phyloP scores from a whole-genome alignment of 2,329 filamentous ascomycete species.

The Tolypocladium cylindrosporum region DNA sequence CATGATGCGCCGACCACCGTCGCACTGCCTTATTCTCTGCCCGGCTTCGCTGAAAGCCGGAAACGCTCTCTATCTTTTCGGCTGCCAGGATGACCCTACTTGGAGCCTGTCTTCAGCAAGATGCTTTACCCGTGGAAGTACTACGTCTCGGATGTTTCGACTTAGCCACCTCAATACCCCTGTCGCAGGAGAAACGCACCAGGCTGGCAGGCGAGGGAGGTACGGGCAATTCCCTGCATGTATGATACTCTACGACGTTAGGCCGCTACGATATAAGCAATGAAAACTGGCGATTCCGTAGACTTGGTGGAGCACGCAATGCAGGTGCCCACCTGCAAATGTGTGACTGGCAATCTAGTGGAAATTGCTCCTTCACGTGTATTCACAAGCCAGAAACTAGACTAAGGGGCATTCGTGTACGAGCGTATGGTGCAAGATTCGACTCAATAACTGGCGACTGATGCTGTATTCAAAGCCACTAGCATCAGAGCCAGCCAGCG shows the following conservation, averaged over 20 bases:
- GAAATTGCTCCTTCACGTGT: neutral
- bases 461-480: neutral
- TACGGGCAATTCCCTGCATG: neutral
- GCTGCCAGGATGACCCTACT: neutral
- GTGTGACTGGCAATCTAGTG: neutral
- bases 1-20: neutral
- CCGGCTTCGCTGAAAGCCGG: neutral
- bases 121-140: neutral
- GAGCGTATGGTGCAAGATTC: neutral
- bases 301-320: neutral
- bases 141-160: neutral
- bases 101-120: neutral
- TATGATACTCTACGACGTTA: neutral
- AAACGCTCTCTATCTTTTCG: neutral
- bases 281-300: neutral
- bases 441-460: too few species aligned
- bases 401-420: neutral
- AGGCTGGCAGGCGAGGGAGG: neutral
- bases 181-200: neutral
- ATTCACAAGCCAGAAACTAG: neutral
- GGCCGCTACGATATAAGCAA: neutral
- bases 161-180: neutral
- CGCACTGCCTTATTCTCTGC: neutral
- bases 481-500: neutral
- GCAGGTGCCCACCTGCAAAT: neutral